Conservation (phyloP, 2,329 filamentous ascomycete genomes). For the Colletotrichum cordylinicola region DNA sequence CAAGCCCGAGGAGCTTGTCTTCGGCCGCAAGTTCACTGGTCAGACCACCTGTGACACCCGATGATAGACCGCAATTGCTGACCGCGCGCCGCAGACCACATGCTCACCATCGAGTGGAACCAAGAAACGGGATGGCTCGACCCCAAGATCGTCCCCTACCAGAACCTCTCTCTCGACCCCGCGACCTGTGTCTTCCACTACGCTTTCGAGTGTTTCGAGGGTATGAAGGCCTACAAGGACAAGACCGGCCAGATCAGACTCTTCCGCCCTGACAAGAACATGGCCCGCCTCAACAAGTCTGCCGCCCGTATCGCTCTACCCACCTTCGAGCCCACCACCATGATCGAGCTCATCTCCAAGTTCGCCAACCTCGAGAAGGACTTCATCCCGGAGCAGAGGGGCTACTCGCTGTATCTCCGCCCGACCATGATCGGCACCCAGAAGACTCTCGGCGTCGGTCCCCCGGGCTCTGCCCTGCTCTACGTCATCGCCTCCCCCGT, state of each 20-base stretch:
- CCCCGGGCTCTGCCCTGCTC: constrained; percentile 89
- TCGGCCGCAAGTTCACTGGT: constrained; percentile 92
- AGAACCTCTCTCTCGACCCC: constrained; percentile 95
- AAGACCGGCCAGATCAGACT: constrained; percentile 77
- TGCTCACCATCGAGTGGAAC: constrained; percentile 95
- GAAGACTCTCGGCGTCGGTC: constrained; percentile 87
- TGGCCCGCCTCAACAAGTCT: constrained; percentile 92
- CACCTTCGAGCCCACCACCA: constrained; percentile 75
- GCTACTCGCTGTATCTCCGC: constrained; percentile 94
- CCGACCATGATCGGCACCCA: constrained; percentile 98
- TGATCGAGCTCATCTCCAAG: constrained; percentile 83
- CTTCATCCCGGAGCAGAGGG: constrained; percentile 86
- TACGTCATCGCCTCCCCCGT: constrained; percentile 97
- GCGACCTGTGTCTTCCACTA: constrained; percentile 99
- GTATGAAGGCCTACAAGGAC: constrained; percentile 99
- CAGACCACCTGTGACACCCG: background rate
- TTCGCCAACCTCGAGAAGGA: constrained; percentile 83
- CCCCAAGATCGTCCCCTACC: constrained; percentile 88
- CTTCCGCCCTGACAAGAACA: constrained; percentile 96
- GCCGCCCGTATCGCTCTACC: constrained; percentile 91
- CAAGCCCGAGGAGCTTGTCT: constrained; percentile 83
- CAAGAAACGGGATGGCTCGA: constrained; percentile 81
- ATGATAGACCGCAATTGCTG: background rate
- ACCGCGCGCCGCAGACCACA: constrained; percentile 73
- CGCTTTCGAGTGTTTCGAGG: constrained; percentile 97